These are phyloP conservation scores for Fragaria iinumae DNA, from an alignment of 306 rosid genomes.

Conservation along the genomic window DNA sequence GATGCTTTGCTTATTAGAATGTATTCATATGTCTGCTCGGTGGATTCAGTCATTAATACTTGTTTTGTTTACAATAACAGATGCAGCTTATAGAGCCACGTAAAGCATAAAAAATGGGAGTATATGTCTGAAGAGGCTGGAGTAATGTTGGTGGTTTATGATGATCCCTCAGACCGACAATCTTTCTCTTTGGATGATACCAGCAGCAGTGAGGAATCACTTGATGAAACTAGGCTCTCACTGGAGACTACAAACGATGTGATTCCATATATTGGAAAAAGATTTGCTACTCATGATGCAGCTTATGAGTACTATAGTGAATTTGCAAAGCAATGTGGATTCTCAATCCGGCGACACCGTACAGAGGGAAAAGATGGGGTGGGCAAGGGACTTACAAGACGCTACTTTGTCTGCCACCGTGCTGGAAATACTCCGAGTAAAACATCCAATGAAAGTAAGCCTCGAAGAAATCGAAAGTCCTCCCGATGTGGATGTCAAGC, in stretches of 20 bases:
- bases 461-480: conserved; percentile 89
- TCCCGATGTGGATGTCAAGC: conserved; percentile 97
- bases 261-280: conserved; percentile 82
- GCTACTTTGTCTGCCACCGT: conserved; percentile 94
- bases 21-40: not conserved
- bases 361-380: conserved; percentile 97
- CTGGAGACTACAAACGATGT: conserved; percentile 56
- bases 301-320: conserved; percentile 87
- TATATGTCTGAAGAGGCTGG: conserved; percentile 80
- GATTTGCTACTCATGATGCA: conserved; percentile 82
- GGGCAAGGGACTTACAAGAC: conserved; percentile 91
- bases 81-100: not conserved
- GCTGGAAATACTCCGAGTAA: conserved; percentile 93
- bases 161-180: conserved; percentile 85
- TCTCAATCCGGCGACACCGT: conserved; percentile 90
- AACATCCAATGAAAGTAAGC: conserved; percentile 64
- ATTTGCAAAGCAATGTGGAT: conserved; percentile 81
- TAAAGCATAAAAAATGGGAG: not conserved
- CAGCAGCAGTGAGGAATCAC: conserved; percentile 91
- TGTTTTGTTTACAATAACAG: not conserved
- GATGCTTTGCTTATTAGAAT: not conserved
- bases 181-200: conserved; percentile 72
- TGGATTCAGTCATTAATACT: not conserved
- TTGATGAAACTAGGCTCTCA: conserved; percentile 65
- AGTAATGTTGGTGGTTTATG: conserved; percentile 65